Evolutionary conservation across 345 rosid species (phyloP), one percentile per base, ranked within the genome.

Genomic region (Barbarea vulgaris): DNA sequence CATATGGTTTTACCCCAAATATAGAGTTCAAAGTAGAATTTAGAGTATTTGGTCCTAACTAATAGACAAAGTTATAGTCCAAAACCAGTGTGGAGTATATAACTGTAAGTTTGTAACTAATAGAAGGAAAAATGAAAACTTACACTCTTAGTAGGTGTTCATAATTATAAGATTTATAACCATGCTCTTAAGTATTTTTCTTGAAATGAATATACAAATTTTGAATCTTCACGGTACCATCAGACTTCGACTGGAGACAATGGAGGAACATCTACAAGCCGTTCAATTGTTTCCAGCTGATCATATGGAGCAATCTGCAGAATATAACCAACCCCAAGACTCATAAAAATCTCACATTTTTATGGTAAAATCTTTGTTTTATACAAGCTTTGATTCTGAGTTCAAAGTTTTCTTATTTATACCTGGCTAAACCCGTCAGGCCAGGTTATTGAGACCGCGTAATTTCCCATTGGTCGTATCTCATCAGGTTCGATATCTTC

Each of bases 281-380:
- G 84, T 80, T 91, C 97, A 61, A 93, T 85, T 56, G 81, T 76
- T 77, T 91, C 89, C 71, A 93, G 77, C 83, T 93, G 98, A 68
- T 93, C 97, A 62, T 93, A 93, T n/a, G 97, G 98, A 75, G 97
- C 98, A 75, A 93, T 93, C 97, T 91, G 91, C 76, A 74, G 6
- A 42, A 68, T 27, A 55, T 9, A 30, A 42, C 55, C 44, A 70
- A 33, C 9, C 54, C 53, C 39, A 60, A 0, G 21, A 67, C 56
- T 69, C 24, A n/a, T 39, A 4, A 53, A 58, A 69, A 24, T 21
- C 64, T 30, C 53, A 21, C 31, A 21, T 30, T 5, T 61, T 48
- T 15, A n/a, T 39, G 25, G 17, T 24, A 34, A 19, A 71, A n/a
- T 39, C 61, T 17, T 64, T 37, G 27, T 24, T 25, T 17, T 48